phyloP scores from a whole-genome alignment of 352 stramenopile species.

The Globisporangium abappressorium region DNA sequence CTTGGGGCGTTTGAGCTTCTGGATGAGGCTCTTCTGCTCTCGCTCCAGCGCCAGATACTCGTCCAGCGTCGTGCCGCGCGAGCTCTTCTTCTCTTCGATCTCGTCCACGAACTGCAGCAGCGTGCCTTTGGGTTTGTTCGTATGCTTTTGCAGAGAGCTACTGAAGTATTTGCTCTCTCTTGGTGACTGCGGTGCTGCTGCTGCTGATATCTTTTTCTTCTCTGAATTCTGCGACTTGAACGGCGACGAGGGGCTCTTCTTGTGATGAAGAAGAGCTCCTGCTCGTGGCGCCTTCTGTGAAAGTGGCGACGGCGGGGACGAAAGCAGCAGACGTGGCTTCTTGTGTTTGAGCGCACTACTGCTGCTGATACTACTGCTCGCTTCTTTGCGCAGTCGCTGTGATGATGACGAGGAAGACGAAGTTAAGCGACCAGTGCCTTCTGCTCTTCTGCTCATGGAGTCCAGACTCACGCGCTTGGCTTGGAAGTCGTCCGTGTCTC shows the following conservation, averaged over 20 bases:
- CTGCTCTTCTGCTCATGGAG: conserved; percentile 10
- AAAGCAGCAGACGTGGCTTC: conserved; percentile 3
- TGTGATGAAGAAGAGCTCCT: conserved; percentile 1
- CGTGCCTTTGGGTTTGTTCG: not conserved
- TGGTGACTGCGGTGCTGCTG: not conserved
- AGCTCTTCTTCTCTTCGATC: conserved; percentile 28
- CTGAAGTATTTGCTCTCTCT: conserved; percentile 8
- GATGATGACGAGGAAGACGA: not conserved
- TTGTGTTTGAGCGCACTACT: conserved; percentile 10
- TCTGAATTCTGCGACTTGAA: not conserved
- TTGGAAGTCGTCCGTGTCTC: not conserved
- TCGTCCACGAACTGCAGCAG: conserved; percentile 29
- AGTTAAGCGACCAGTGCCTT: not conserved
- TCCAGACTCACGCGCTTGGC: conserved; percentile 12
- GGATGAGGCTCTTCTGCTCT: conserved; percentile 17
- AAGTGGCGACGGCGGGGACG: not conserved
- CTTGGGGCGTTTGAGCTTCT: conserved; percentile 11
- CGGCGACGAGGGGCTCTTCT: not conserved
- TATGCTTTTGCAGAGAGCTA: not conserved
- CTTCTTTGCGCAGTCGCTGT: not conserved
- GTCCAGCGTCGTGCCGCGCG: conserved; percentile 19
- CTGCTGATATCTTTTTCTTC: not conserved
- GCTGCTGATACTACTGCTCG: no score
- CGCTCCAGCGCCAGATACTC: conserved; percentile 31
- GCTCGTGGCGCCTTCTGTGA: not conserved